phyloP scores from a whole-genome alignment of 495 filamentous ascomycete genomes.

The Hypoxylon cercidicola region DNA sequence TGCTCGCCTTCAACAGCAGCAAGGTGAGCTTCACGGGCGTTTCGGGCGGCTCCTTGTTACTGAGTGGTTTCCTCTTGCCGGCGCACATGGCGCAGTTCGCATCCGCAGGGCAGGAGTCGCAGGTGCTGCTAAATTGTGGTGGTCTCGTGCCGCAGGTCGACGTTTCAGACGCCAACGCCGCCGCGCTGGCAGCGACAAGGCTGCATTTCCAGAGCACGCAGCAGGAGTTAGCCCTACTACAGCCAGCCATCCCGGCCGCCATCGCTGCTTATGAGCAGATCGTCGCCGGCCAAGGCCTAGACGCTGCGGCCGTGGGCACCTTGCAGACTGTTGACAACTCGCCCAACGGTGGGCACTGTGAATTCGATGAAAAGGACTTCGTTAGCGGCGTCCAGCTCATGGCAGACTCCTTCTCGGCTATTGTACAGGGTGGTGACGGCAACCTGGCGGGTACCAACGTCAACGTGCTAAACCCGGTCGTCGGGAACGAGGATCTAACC shows the following conservation, averaged over 20 bases:
- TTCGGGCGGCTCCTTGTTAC: conserved; percentile 55
- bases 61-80: conserved; percentile 62
- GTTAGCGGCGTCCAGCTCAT: conserved; percentile 61
- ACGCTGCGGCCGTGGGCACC: conserved; percentile 48
- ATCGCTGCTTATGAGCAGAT: conserved; percentile 58
- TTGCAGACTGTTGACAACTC: conserved; percentile 62
- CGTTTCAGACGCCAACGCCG: conserved; percentile 46
- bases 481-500: conserved; percentile 55
- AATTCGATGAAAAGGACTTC: conserved; percentile 61
- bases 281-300: conserved; percentile 49
- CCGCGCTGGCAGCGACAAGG: conserved; percentile 47
- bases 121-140: conserved; percentile 61
- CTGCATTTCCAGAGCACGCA: conserved; percentile 64
- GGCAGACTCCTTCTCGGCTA: conserved; percentile 54
- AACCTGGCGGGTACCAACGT: conserved; percentile 54
- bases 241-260: conserved; percentile 56
- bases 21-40: conserved; percentile 62
- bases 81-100: conserved; percentile 56
- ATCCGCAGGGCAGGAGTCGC: conserved; percentile 44
- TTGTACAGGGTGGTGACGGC: conserved; percentile 58
- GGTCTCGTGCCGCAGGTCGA: conserved; percentile 57
- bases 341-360: conserved; percentile 60
- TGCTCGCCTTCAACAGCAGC: conserved; percentile 55
- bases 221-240: conserved; percentile 55
- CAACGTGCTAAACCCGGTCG: conserved; percentile 55